Base-by-base conservation (phyloP, 208 protist species). In the Angomonas ambiguus region DNA sequence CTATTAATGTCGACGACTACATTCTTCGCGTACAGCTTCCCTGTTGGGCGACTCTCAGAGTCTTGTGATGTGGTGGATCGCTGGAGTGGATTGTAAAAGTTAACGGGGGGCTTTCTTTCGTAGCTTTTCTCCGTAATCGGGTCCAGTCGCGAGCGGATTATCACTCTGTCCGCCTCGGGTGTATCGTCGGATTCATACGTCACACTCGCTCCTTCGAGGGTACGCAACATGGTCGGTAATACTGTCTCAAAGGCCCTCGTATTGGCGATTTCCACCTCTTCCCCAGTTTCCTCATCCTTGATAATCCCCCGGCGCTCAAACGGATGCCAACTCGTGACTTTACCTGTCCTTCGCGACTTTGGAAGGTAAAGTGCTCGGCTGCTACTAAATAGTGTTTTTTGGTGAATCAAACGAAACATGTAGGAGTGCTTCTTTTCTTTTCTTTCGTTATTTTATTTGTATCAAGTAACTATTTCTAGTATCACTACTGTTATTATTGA, bases 211-310 rank as follows among this genome's bases (percentile, higher is more conserved):
- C 91, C 91, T 24, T 83, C 76, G 13, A 96, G 51, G 0, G 77
- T 65, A 8, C 81, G 80, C 41, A 93, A 60, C 59, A 79, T 72
- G 27, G 87, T 91, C 8, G 91, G 87, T 51, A 93, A 71, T 57
- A 93, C 80, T 8, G 85, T 96, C 58, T 96, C 87, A 61, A 96
- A 96, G 33, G 91, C 85, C 24, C 87, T 77, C 11, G 91, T 77
- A 76, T 80, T 91, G 13, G 77, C 71, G 62, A 96, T 93, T 31
- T 42, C 31, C 58, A 88, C 91, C 51, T 74, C 66, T 0, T 66
- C 71, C 6, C 77, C 76, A 10, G 85, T 77, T 20, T 63, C 60
- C 0, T 66, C 67, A n/a, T 91, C 85, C 0, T 56, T 53, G 62
- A 96, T 90, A 45, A 72, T 66, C 28, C 91, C 91, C 30, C 60